Conservation (phyloP, 192 early-diverging fungal species). For the Coemansia erecta region DNA sequence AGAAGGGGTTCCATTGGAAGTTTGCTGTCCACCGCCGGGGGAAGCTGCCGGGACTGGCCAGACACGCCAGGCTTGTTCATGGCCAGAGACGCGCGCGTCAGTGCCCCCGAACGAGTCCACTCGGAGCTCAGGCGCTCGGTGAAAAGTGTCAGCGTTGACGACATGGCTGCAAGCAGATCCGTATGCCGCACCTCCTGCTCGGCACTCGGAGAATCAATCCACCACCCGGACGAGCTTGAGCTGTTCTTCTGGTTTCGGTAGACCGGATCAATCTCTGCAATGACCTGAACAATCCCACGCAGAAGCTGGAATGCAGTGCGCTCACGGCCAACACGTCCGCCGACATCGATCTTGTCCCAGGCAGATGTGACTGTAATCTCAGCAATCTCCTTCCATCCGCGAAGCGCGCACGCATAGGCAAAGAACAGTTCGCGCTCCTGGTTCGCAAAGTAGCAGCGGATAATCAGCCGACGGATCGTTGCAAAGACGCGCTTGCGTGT, state of each 20-base stretch:
- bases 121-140: constrained; percentile 39
- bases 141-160: constrained; percentile 36
- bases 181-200: constrained; percentile 39
- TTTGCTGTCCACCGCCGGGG: constrained; percentile 50
- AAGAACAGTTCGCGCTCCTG: constrained; percentile 64
- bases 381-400: constrained; percentile 81
- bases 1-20: constrained; percentile 58
- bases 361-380: constrained; percentile 61
- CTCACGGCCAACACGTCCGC: constrained; percentile 58
- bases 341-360: constrained; percentile 65
- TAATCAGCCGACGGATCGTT: constrained; percentile 61
- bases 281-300: constrained; percentile 58
- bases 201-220: constrained; percentile 21
- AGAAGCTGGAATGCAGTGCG: constrained; percentile 63
- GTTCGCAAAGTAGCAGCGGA: constrained; percentile 71
- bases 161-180: constrained; percentile 37
- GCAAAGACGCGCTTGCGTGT: constrained; percentile 53
- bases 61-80: constrained; percentile 36
- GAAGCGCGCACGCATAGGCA: constrained; percentile 66
- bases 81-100: constrained; percentile 30
- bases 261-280: constrained; percentile 33
- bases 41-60: constrained; percentile 40
- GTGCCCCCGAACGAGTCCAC: constrained; percentile 40
- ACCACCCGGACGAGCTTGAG: constrained; percentile 10
- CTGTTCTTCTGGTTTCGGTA: constrained; percentile 4